A percentile compares a stretch with the other conserved stretches of the same genome.
Evolutionary conservation across 176 grass and related monocot genomes (phyloP).

Genomic region (Hsuehochloa calcarea): DNA sequence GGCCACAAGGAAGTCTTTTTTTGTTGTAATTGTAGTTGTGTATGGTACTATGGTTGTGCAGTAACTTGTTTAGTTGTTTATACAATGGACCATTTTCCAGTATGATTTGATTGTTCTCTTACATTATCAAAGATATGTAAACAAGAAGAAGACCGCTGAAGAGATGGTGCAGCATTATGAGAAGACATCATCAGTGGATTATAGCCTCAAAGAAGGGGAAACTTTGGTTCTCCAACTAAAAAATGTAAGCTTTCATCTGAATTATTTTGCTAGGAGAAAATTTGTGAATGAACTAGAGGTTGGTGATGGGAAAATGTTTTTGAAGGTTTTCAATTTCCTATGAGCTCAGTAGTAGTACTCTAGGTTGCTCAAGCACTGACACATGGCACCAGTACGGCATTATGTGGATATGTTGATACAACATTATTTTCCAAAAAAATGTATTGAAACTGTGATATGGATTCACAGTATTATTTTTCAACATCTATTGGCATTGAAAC

Average conservation of each 20-base stretch:
- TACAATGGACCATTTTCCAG: not conserved
- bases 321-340: not conserved
- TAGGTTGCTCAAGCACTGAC: not conserved
- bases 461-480: not conserved
- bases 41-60: not conserved
- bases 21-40: not conserved
- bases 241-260: constrained; percentile 59
- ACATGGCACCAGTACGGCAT: not conserved
- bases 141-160: constrained; percentile 97
- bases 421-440: not conserved
- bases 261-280: not conserved
- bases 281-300: not conserved
- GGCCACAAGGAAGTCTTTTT: not conserved
- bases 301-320: not conserved
- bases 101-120: constrained; percentile 47
- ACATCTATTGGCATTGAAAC: not conserved
- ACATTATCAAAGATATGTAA: constrained; percentile 74
- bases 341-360: not conserved
- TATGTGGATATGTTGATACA: not conserved
- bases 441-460: not conserved
- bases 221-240: constrained; percentile 95
- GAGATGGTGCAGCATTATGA: constrained; percentile 99
- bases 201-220: constrained; percentile 99
- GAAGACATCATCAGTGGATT: constrained; percentile 80
- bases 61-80: not conserved